phyloP scores from a whole-genome alignment of 1,284 basidiomycete genomes.

The Cutaneotrichosporon dermatis region DNA sequence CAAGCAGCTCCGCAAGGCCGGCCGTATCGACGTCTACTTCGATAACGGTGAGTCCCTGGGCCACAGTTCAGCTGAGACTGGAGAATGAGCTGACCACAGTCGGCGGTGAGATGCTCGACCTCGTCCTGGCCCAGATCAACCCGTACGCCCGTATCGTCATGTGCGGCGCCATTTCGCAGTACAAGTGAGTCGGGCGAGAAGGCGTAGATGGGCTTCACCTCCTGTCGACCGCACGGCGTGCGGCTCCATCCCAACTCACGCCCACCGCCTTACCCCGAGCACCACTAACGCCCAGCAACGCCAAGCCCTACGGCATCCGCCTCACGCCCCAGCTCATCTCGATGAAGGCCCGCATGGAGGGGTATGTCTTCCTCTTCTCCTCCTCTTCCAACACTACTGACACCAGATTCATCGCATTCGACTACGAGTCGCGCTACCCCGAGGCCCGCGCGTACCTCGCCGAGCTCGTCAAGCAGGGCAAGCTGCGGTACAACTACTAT shows the following conservation, averaged over 20 bases:
- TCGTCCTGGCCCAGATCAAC: slow-evolving; percentile 68
- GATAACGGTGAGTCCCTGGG: slow-evolving; percentile 60
- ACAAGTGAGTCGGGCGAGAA: slow-evolving; percentile 22
- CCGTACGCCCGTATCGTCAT: slow-evolving; percentile 70
- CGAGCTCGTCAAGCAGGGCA: slow-evolving; percentile 58
- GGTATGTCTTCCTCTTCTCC: slow-evolving; percentile 39
- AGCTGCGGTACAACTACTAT: slow-evolving; percentile 75
- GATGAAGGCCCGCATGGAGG: slow-evolving; percentile 54
- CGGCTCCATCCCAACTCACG: no score
- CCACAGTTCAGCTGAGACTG: no score
- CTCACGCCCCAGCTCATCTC: slow-evolving; percentile 59
- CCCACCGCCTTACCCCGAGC: no score
- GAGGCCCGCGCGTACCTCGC: slow-evolving; percentile 53
- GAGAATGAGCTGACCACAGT: slow-evolving; percentile 49
- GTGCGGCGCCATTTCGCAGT: slow-evolving; percentile 63
- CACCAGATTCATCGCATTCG: slow-evolving; percentile 60
- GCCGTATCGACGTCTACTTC: slow-evolving; percentile 71
- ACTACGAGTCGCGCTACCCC: slow-evolving; percentile 54
- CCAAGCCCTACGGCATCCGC: slow-evolving; percentile 40
- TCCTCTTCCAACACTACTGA: slow-evolving; percentile 56
- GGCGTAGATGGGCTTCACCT: no score
- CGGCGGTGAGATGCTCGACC: slow-evolving; percentile 67
- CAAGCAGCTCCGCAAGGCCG: slow-evolving; percentile 53
- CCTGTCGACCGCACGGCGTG: no score
- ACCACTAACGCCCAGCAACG: slow-evolving; percentile 8